phyloP scores from a whole-genome alignment of 1,284 basidiomycete species.

The Puccinia novopanici region DNA sequence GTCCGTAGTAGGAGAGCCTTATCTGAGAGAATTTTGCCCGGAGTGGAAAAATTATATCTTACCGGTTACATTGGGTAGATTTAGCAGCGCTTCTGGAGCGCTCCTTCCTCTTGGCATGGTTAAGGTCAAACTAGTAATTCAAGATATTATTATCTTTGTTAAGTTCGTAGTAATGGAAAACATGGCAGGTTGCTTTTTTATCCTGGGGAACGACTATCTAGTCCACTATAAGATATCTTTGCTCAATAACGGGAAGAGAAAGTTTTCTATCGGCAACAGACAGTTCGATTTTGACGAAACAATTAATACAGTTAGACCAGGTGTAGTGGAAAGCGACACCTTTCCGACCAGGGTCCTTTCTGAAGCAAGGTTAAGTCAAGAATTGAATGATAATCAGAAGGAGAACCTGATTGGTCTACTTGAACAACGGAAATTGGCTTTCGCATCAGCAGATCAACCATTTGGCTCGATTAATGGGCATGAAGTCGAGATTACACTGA shows the following conservation, averaged over 20 bases:
- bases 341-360: not conserved
- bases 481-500: too few relatives aligned
- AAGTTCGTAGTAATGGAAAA: not conserved
- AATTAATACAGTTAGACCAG: not conserved
- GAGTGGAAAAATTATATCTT: not conserved
- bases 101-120: not conserved
- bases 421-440: too few relatives aligned
- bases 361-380: too few relatives aligned
- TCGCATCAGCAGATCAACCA: too few relatives aligned
- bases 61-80: not conserved
- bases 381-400: too few relatives aligned
- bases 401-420: too few relatives aligned
- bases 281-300: not conserved
- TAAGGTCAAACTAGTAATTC: not conserved
- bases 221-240: slow-evolving; percentile 5
- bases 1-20: not conserved
- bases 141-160: not conserved
- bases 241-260: not conserved
- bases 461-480: too few relatives aligned
- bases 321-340: too few relatives aligned
- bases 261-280: not conserved
- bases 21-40: not conserved
- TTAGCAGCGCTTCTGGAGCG: not conserved
- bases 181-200: not conserved
- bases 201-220: slow-evolving; percentile 7